Evolutionary conservation across 2,329 filamentous ascomycete genomes (phyloP).

Genomic region (Domatiomyces globalis): DNA sequence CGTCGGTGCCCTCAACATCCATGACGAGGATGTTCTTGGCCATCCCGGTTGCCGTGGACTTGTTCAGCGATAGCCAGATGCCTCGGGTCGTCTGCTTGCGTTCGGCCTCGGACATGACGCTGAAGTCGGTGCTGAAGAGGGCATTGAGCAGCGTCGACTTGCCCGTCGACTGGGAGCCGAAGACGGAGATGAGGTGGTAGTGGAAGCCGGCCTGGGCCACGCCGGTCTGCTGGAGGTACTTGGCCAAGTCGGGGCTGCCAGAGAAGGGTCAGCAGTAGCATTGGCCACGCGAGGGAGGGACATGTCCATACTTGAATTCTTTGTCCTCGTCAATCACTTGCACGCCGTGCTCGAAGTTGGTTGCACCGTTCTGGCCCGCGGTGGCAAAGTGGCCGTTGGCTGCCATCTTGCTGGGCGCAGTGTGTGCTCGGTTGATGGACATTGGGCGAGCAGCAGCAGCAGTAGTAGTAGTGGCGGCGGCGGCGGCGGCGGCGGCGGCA

Average conservation of each 20-base stretch:
- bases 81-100: conserved; percentile 95
- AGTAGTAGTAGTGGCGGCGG: conserved; percentile 10
- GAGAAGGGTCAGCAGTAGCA: background rate
- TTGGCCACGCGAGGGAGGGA: background rate
- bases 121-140: conserved; percentile 90
- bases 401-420: conserved; percentile 26
- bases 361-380: conserved; percentile 26
- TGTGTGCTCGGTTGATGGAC: conserved; percentile 13
- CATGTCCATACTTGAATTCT: conserved; percentile 67
- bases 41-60: conserved; percentile 47
- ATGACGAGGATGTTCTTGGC: conserved; percentile 97
- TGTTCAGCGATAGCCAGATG: conserved; percentile 99
- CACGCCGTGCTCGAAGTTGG: conserved; percentile 71
- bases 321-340: conserved; percentile 96
- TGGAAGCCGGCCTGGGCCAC: conserved; percentile 89
- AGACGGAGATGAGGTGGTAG: conserved; percentile 97
- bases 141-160: conserved; percentile 95
- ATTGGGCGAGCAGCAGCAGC: conserved; percentile 7
- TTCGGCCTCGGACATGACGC: conserved; percentile 92
- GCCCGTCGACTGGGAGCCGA: conserved; percentile 94
- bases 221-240: conserved; percentile 66
- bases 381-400: conserved; percentile 35
- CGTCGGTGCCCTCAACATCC: conserved; percentile 97
- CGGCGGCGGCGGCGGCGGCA: conserved; percentile 10
- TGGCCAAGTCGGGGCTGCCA: conserved; percentile 56